Percentiles rank a stretch among this genome's conserved stretches.
Evolutionary conservation across 495 filamentous ascomycete species (phyloP).

Genomic region (Talaromyces adpressus): DNA sequence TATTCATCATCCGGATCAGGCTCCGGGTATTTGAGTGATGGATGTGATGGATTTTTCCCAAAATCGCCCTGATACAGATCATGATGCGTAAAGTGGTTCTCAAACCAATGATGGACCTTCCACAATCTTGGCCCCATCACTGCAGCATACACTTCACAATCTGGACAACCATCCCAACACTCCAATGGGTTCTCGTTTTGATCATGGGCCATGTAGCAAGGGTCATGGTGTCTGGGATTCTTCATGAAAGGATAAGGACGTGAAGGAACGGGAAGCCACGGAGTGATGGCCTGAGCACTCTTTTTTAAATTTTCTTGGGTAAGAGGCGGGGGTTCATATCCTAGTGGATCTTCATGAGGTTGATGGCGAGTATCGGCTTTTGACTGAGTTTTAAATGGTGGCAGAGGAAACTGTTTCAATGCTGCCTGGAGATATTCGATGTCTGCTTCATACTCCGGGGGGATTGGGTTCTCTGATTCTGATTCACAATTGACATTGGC

Average conservation of each 20-base stretch:
- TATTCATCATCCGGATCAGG: neutral
- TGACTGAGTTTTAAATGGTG: neutral
- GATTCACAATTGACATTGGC: neutral
- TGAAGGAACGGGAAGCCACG: neutral
- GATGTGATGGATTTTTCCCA: neutral
- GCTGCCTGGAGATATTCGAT: neutral
- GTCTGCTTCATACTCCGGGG: neutral
- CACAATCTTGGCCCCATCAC: neutral
- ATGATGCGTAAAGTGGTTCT: neutral
- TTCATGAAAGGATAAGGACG: neutral
- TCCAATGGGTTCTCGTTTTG: neutral
- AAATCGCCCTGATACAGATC: neutral
- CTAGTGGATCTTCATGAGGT: neutral
- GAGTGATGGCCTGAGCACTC: neutral
- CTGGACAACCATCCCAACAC: neutral
- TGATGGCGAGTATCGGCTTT: neutral
- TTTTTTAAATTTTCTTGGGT: neutral
- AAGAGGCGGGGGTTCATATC: neutral
- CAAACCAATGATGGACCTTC: neutral
- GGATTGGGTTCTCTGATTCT: neutral
- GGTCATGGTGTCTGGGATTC: neutral
- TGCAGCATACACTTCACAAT: neutral
- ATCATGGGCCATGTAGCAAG: neutral
- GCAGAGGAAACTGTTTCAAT: neutral
- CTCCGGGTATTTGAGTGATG: neutral